Percentiles rank a stretch among this genome's conserved stretches.
Evolutionary conservation across 208 protist species (phyloP).

Genomic region (Acanthamoeba culbertsoni): DNA sequence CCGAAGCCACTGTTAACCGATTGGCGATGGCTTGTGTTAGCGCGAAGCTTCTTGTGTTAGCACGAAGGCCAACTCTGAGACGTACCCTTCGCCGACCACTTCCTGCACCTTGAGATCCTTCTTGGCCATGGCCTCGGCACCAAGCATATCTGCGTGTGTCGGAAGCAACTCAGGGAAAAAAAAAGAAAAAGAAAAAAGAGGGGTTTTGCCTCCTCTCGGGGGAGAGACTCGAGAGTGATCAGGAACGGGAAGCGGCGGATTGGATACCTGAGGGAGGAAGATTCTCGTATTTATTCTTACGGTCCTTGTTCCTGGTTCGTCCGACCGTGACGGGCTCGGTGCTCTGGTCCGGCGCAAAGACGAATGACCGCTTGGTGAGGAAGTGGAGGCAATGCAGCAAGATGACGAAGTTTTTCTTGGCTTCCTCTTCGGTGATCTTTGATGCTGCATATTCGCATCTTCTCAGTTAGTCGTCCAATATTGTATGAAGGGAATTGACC

Average conservation of each 20-base stretch:
- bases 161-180: background rate
- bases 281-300: background rate
- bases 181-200: background rate
- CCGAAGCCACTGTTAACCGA: conserved; percentile 26
- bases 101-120: conserved; percentile 60
- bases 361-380: conserved; percentile 49
- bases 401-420: conserved; percentile 24
- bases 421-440: conserved; percentile 15
- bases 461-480: background rate
- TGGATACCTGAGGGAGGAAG: background rate
- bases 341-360: conserved; percentile 8
- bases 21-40: background rate
- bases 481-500: background rate
- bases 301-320: conserved; percentile 10
- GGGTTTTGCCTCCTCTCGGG: background rate
- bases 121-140: conserved; percentile 2
- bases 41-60: background rate
- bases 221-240: background rate
- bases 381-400: conserved; percentile 54
- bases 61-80: too few species aligned
- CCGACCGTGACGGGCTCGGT: conserved; percentile 3
- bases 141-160: background rate
- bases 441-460: background rate
- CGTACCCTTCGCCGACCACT: conserved; percentile 54
- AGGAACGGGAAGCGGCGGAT: background rate